A percentile compares a stretch with the other conserved stretches of the same genome.
phyloP scores from a whole-genome alignment of 176 grass and related monocot genomes.

The Sorghum bicolor region DNA sequence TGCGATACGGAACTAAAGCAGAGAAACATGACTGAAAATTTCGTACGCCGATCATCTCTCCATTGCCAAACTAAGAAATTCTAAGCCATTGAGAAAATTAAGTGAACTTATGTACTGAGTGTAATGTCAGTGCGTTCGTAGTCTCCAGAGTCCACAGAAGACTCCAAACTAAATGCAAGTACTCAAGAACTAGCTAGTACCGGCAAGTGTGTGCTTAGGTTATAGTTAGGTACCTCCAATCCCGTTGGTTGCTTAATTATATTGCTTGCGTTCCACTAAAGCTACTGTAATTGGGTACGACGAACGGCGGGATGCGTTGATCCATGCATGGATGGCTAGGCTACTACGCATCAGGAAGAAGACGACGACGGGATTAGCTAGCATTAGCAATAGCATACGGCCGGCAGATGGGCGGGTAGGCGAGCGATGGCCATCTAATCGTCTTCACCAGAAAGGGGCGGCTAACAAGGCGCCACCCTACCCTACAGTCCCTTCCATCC shows the following conservation, averaged over 20 bases:
- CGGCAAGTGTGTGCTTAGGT: not conserved
- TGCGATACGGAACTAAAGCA: not conserved
- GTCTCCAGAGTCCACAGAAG: not conserved
- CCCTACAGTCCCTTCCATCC: not conserved
- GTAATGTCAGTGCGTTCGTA: not conserved
- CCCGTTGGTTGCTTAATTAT: not conserved
- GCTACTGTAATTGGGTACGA: no score
- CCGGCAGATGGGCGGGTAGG: not conserved
- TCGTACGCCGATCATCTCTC: not conserved
- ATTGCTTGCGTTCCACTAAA: conserved; percentile 2
- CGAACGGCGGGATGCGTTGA: no score
- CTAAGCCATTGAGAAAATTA: no score
- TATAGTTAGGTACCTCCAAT: no score
- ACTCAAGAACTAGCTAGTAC: not conserved
- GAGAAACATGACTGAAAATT: not conserved
- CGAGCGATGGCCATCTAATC: not conserved
- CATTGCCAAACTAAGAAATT: no score
- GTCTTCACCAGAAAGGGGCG: not conserved
- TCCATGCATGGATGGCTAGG: no score
- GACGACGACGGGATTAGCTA: not conserved
- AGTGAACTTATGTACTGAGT: not conserved
- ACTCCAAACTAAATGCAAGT: not conserved
- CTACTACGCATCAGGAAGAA: not conserved
- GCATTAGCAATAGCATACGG: no score
- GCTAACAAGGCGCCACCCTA: not conserved